Base-by-base conservation (phyloP, 2,329 filamentous ascomycete species). In the Fusarium sterilihyphosum region DNA sequence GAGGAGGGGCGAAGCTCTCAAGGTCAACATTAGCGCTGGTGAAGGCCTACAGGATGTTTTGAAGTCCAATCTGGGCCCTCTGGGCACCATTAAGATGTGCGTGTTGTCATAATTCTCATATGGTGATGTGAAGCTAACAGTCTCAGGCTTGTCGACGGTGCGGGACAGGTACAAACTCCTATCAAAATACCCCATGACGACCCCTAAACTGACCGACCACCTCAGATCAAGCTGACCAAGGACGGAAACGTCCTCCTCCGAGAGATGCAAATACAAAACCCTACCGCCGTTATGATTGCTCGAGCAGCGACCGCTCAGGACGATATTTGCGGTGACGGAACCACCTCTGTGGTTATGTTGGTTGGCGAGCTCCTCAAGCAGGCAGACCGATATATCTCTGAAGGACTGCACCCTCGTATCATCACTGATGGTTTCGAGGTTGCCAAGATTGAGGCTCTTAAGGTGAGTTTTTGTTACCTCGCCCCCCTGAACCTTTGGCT, bases 391-490 rank as follows among this genome's bases (percentile, higher is more conserved):
- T 95, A 97, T 84, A 98, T 99, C 81, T 92, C 93, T 18, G 96
- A 99, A 85, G 96, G 96, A n/a, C 88, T 99, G 74, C 96, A 99
- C 85, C 96, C 96, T 56, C 90, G 96, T 79, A 95, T 99, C 75
- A 95, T 99, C 83, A 98, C 96, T 43, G 96, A 99, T 82, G 96
- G 96, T 17, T 99, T 98, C 81, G 96, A 99, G 83, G 93, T 98
- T 81, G 96, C 95, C 60, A 99, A 98, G 89, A 91, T 89, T 35
- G 96, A 98, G 85, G 89, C 96, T 24, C 86, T 99, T 41, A 97
- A 96, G 88, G 94, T 94, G 71, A 56, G 80, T 74, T 67, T 74
- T 67, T 40, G 17, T 43, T 40, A 17, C 24, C 29, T 29, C 38
- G 13, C 22, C 38, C 5, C 44, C 26, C 46, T 11, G 22, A n/a